Evolutionary conservation across 2,329 filamentous ascomycete genomes (phyloP).

Genomic region (Pseudogymnoascus sp.): DNA sequence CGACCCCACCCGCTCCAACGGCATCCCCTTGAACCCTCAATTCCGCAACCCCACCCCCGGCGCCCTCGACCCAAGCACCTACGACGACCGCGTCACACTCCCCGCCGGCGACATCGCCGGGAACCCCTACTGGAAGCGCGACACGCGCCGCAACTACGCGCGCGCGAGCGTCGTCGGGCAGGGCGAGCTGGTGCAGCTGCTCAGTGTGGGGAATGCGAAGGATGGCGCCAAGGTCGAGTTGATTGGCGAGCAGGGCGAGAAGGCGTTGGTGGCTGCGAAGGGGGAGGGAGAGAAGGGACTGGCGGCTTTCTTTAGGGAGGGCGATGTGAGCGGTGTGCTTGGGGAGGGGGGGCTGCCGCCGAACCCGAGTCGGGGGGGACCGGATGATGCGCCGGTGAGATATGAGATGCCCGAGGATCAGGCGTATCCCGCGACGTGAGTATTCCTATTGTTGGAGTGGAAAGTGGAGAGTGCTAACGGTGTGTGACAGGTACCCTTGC

Average conservation of each 20-base stretch:
- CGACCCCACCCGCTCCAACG: conserved; percentile 82
- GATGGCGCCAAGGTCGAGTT: conserved; percentile 70
- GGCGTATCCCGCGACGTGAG: conserved; percentile 64
- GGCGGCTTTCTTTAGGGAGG: conserved; percentile 65
- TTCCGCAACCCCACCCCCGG: conserved; percentile 83
- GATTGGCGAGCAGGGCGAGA: conserved; percentile 65
- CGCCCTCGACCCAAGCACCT: conserved; percentile 58
- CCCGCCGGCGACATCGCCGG: conserved; percentile 85
- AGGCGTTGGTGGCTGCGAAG: conserved; percentile 68
- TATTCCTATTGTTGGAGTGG: conserved; percentile 23
- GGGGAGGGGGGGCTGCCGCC: conserved; percentile 77
- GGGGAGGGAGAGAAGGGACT: conserved; percentile 69
- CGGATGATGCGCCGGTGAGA: conserved; percentile 55
- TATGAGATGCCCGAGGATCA: conserved; percentile 59
- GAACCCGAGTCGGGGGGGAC: conserved; percentile 59
- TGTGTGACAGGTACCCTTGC: conserved; percentile 52
- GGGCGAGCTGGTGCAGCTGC: conserved; percentile 74
- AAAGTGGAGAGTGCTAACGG: conserved; percentile 26
- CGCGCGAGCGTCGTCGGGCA: conserved; percentile 73
- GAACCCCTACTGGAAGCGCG: conserved; percentile 96
- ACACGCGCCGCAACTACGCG: conserved; percentile 76
- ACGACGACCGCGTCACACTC: conserved; percentile 75
- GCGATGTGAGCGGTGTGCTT: conserved; percentile 53
- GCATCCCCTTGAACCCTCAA: conserved; percentile 86
- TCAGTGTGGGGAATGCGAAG: conserved; percentile 76